Evolutionary conservation across 257 asterid genomes (phyloP).

Genomic region (Marsdenia floribunda): DNA sequence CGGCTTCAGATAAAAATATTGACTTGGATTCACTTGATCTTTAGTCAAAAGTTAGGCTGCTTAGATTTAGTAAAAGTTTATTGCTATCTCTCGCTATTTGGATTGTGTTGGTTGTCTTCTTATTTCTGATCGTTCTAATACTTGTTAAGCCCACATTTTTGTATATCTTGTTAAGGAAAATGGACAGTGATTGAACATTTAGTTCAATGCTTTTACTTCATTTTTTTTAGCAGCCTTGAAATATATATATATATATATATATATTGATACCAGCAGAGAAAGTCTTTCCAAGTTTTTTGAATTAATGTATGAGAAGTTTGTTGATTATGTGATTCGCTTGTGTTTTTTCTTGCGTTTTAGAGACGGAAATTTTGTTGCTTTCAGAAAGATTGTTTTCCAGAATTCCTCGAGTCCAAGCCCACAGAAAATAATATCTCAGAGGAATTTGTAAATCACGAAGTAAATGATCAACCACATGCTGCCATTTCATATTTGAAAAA

Average conservation of each 20-base stretch:
- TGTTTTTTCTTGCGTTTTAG: conserved; percentile 24
- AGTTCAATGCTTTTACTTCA: neutral
- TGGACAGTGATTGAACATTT: neutral
- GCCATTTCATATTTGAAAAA: neutral
- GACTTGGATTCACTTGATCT: too few species aligned
- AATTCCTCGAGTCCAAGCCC: conserved; percentile 35
- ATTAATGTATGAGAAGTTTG: neutral
- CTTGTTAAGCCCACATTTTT: neutral
- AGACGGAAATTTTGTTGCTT: conserved; percentile 57
- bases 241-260: neutral
- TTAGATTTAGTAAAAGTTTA: neutral
- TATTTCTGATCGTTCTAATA: neutral
- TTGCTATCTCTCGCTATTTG: neutral
- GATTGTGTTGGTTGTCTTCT: neutral
- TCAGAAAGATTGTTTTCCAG: conserved; percentile 43
- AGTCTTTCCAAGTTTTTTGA: neutral
- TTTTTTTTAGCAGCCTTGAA: neutral
- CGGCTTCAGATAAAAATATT: neutral
- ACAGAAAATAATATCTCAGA: conserved; percentile 37
- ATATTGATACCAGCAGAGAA: neutral
- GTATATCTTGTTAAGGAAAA: neutral
- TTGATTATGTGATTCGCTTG: neutral
- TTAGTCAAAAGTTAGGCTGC: neutral
- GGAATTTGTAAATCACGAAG: conserved; percentile 32
- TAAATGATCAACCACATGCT: neutral